Base-by-base conservation (phyloP, 257 asterid genomes). In the Solanum etuberosum region DNA sequence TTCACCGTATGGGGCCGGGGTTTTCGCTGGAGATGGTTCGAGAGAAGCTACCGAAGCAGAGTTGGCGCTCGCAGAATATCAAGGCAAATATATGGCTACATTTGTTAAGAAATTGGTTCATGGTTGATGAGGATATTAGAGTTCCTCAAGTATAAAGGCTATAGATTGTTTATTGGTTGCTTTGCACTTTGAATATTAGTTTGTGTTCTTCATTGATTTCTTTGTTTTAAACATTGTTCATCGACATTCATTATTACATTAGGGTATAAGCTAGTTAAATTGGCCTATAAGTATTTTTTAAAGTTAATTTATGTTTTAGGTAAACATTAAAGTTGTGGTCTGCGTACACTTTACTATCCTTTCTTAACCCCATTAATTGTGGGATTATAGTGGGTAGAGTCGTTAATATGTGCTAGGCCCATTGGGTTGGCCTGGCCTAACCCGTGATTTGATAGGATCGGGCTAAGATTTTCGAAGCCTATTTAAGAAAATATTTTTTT, bases 1-100 rank as follows among this genome's bases (percentile, higher is more conserved):
- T 31, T 85, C 94, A 21, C 92, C 94, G 0, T 90, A 90, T n/a
- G 94, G 94, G 25, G 93, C 93, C 2, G 98, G 90, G 70, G 92
- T 89, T 15, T 89, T 90, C 51, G 92, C 91, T 34, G 95, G 92
- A 25, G 91, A 88, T 73, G 93, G 92, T 38, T 85, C 88, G 5
- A 86, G 92, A 59, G 89, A 89, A 86, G 87, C 93, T 27, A 90
- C 86, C 4, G 93, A 92, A 86, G 83, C 87, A 1, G 93, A 92
- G 86, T 73, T 92, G 42, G 90, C 91, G n/a, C 74, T 92, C 16
- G 94, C 94, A 2, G 94, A 92, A 84, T 90, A 92, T 87, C 94
- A 92, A 84, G 94, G 94, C 18, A 90, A 85, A 88, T 89, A 92
- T 68, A 92, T 92, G 94, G 94, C 90, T 73, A 87, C 83, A 5